A percentile compares a stretch with the other conserved stretches of the same genome.
These are phyloP conservation scores for Rhizophagus clarus DNA, from an alignment of 192 early-diverging fungal genomes.

Conservation along the genomic window DNA sequence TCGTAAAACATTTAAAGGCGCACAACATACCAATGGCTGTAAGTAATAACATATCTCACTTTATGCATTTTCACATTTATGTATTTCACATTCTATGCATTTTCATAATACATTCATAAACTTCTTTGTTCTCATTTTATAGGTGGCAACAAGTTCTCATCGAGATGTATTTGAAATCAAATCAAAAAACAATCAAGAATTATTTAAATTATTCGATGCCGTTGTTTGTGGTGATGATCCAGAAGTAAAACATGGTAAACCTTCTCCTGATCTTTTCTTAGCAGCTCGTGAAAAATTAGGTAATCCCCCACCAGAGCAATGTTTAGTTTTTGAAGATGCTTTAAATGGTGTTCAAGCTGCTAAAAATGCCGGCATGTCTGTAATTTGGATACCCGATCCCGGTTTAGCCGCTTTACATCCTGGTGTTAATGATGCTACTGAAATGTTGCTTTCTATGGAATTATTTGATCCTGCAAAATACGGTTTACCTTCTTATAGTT, in stretches of 20 bases:
- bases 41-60: neutral
- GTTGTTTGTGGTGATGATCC: slow-evolving; percentile 92
- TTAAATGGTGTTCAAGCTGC: slow-evolving; percentile 81
- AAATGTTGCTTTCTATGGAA: slow-evolving; percentile 62
- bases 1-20: slow-evolving; percentile 19
- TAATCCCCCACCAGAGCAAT: slow-evolving; percentile 49
- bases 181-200: slow-evolving; percentile 61
- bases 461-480: slow-evolving; percentile 69
- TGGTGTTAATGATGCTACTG: slow-evolving; percentile 49
- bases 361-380: slow-evolving; percentile 78
- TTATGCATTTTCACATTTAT: neutral
- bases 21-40: slow-evolving; percentile 17
- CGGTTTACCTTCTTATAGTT: slow-evolving; percentile 52
- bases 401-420: slow-evolving; percentile 48
- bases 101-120: neutral
- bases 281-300: slow-evolving; percentile 49
- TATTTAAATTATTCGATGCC: slow-evolving; percentile 81
- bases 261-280: slow-evolving; percentile 88
- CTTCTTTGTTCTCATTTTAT: neutral
- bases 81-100: neutral
- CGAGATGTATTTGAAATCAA: slow-evolving; percentile 75
- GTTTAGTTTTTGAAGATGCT: slow-evolving; percentile 95
- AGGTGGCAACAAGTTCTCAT: slow-evolving; percentile 82
- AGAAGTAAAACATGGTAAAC: slow-evolving; percentile 77
- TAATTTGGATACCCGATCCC: slow-evolving; percentile 87